Percentiles rank a stretch among this genome's conserved stretches.
Conservation (phyloP, 108 stramenopile species). For the Fragilaria crotonensis region DNA sequence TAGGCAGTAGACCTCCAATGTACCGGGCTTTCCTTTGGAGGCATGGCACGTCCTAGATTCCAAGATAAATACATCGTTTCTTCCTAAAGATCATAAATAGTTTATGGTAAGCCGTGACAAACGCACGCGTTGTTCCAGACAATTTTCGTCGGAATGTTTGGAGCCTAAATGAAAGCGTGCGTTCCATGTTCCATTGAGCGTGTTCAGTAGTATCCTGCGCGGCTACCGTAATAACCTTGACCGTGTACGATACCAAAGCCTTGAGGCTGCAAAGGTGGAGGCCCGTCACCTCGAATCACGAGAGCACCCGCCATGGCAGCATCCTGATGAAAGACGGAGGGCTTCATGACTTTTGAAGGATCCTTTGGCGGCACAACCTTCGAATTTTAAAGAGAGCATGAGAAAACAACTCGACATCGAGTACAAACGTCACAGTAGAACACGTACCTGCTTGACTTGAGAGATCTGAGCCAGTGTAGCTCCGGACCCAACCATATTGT, state of each 20-base stretch:
- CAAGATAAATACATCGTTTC: too few species aligned
- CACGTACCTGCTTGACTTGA: constrained; percentile 11
- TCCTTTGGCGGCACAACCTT: neutral
- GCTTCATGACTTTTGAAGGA: constrained; percentile 31
- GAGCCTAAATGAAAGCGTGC: too few species aligned
- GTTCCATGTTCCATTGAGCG: too few species aligned
- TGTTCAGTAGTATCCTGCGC: neutral
- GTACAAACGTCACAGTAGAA: too few species aligned
- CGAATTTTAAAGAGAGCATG: neutral
- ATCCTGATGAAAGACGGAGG: constrained; percentile 30
- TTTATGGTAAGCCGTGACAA: too few species aligned
- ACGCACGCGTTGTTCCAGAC: too few species aligned
- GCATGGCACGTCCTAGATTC: too few species aligned
- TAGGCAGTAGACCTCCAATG: too few species aligned
- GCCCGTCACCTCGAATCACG: constrained; percentile 49
- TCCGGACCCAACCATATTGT: constrained; percentile 17
- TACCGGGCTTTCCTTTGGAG: too few species aligned
- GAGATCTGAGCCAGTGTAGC: constrained; percentile 40
- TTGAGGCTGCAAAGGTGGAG: constrained; percentile 38
- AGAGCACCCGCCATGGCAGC: constrained; percentile 35
- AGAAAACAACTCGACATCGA: too few species aligned
- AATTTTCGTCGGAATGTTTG: too few species aligned
- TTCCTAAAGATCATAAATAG: too few species aligned
- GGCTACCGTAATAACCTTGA: neutral
- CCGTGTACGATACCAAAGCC: constrained; percentile 46